Base-by-base conservation (phyloP, 2,329 filamentous ascomycete species). In the Cryphonectria nitschkei region DNA sequence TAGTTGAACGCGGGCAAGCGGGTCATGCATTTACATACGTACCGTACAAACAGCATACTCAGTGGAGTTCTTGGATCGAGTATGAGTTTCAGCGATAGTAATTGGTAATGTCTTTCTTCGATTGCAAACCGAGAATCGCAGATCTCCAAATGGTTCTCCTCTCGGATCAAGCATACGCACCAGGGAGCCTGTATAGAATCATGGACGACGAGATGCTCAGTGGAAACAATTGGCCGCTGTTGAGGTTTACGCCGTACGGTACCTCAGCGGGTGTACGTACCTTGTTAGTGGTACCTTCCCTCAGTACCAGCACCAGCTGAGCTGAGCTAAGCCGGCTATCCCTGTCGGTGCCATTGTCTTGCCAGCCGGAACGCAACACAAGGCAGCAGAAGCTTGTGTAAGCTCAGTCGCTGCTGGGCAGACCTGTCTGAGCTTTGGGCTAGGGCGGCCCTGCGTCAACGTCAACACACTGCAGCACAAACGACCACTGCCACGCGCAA, bases 351-450 rank as follows among this genome's bases (percentile, higher is more conserved):
- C 7, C 19, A 13, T 39, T 9, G 61, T 29, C 16, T 54, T 64
- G 32, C 65, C 66, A 54, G 54, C 62, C 67, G 68, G 62, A 19
- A 37, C 41, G 60, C 56, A 29, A 73, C 77, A 80, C 77, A 80
- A 80, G 79, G 79, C 79, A 80, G 74, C 79, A 78, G 76, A 74
- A 79, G 78, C 78, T 79, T 79, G 78, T 76, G 78, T 80, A 80
- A 80, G 79, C 79, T 80, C 26, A 26, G 26, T 26, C 75, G 61
- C 61, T 43, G 58, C 19, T 62, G 58, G 16, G 22, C 29, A 6
- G 46, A 50, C 19, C 46, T 50, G 22, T 50, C 11, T 60, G 56
- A 34, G 26, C 56, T 34, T 5, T 60, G 60, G 60, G n/a, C 13
- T 63, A 8, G 6, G 26, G 68, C 39, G 62, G 62, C 67, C 52